phyloP scores from a whole-genome alignment of 805 yeast genomes.

The Metahyphopichia silvanorum region DNA sequence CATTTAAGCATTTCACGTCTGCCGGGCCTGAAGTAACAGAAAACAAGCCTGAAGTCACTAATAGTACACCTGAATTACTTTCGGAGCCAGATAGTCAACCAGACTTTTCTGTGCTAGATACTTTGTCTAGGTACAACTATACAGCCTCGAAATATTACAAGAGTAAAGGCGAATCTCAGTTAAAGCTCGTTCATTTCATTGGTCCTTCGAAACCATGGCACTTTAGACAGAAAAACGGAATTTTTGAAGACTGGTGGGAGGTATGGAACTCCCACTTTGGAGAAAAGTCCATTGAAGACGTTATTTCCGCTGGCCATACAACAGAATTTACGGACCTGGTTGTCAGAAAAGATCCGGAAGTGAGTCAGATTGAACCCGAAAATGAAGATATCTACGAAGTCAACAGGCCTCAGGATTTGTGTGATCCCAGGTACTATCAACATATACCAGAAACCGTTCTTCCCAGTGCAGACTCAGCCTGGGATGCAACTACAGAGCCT shows the following conservation, averaged over 20 bases:
- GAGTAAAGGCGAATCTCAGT: conserved; percentile 18
- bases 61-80: not conserved
- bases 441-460: conserved; percentile 10
- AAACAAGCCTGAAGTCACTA: not conserved
- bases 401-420: conserved; percentile 17
- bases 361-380: not conserved
- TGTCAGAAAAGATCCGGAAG: too few relatives aligned
- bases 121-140: conserved; percentile 13
- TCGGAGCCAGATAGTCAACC: not conserved
- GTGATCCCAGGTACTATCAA: conserved; percentile 29
- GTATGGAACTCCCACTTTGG: conserved; percentile 31
- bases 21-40: not conserved
- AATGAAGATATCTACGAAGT: not conserved
- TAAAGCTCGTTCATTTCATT: conserved; percentile 63
- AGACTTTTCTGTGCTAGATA: conserved; percentile 2
- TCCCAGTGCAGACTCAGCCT: conserved; percentile 21
- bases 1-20: conserved; percentile 48
- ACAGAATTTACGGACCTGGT: too few relatives aligned
- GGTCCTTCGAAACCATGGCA: conserved; percentile 64
- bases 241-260: conserved; percentile 37
- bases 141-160: conserved; percentile 16
- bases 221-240: conserved; percentile 10
- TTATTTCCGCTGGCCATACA: conserved; percentile 5
- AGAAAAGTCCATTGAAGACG: conserved; percentile 18
- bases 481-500: conserved; percentile 44